Conservation (phyloP, 352 stramenopile genomes). For the Blastocystis sp. region DNA sequence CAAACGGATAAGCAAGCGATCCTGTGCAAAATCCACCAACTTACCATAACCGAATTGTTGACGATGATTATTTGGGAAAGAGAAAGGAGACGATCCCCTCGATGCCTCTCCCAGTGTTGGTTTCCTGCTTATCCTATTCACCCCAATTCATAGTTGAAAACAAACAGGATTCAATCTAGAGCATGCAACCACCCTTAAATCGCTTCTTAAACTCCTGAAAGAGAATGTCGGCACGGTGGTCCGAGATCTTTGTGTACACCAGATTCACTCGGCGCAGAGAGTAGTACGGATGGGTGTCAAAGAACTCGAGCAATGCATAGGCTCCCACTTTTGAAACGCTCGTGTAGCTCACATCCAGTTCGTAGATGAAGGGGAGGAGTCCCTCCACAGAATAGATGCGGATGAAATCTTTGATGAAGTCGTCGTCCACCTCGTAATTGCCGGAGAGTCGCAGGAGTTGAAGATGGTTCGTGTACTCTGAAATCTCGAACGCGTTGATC, state of each 20-base stretch:
- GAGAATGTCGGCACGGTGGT: slow-evolving; percentile 45
- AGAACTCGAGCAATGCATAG: slow-evolving; percentile 54
- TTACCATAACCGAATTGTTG: slow-evolving; percentile 70
- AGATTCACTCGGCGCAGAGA: slow-evolving; percentile 53
- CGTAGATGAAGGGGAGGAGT: slow-evolving; percentile 31
- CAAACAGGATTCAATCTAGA: slow-evolving; percentile 14
- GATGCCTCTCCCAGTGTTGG: background rate
- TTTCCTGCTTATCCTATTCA: background rate
- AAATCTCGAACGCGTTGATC: slow-evolving; percentile 48
- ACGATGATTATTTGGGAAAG: slow-evolving; percentile 39
- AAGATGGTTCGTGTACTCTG: slow-evolving; percentile 33
- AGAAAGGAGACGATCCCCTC: slow-evolving; percentile 25
- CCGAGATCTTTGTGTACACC: slow-evolving; percentile 50
- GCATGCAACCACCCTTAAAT: slow-evolving; percentile 59
- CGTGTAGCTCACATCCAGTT: slow-evolving; percentile 59
- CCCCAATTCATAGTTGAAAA: background rate
- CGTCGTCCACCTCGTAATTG: slow-evolving; percentile 59
- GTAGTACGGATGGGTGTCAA: slow-evolving; percentile 18
- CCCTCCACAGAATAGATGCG: slow-evolving; percentile 38
- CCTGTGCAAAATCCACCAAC: background rate
- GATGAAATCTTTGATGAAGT: slow-evolving; percentile 37
- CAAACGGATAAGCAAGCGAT: background rate
- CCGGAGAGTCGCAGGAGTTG: slow-evolving; percentile 41
- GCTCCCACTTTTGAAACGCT: slow-evolving; percentile 36
- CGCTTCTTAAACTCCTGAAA: slow-evolving; percentile 49